Percentiles rank a stretch among this genome's conserved stretches.
phyloP scores from a whole-genome alignment of 805 yeast genomes.

The Yarrowia hollandica region DNA sequence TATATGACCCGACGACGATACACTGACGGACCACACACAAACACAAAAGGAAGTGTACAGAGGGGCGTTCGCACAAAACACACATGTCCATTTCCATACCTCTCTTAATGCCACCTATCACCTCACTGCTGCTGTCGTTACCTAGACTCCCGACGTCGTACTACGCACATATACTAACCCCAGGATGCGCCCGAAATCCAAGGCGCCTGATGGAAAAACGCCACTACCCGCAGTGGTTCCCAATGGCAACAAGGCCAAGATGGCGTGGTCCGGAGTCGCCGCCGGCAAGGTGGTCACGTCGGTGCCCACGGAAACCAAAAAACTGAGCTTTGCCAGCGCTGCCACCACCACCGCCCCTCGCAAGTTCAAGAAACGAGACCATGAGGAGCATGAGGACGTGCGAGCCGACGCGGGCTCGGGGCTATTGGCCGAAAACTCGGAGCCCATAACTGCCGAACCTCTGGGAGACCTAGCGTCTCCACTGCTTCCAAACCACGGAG shows the following conservation, averaged over 20 bases:
- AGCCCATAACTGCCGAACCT: not conserved
- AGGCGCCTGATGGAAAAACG: constrained; percentile 24
- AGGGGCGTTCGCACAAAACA: too few relatives aligned
- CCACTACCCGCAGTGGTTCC: constrained; percentile 26
- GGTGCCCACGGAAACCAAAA: constrained; percentile 16
- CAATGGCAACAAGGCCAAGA: constrained; percentile 25
- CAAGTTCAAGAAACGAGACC: constrained; percentile 21
- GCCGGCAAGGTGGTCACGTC: constrained; percentile 27
- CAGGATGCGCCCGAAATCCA: constrained; percentile 29
- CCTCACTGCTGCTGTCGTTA: too few relatives aligned
- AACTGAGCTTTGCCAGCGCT: constrained; percentile 17
- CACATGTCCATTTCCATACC: too few relatives aligned
- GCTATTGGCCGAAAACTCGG: constrained; percentile 4
- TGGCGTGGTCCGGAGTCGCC: constrained; percentile 30
- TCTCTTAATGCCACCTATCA: too few relatives aligned
- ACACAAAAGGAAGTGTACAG: too few relatives aligned
- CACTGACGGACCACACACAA: too few relatives aligned
- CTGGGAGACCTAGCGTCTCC: constrained; percentile 7
- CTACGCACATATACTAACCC: constrained; percentile 10
- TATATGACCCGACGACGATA: too few relatives aligned
- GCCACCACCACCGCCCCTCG: constrained; percentile 22
- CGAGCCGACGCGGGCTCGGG: not conserved
- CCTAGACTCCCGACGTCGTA: too few relatives aligned
- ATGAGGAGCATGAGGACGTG: constrained; percentile 9
- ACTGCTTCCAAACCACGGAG: constrained; percentile 41